Conservation (phyloP, 2,329 filamentous ascomycete genomes). For the Aspergillus jensenii region DNA sequence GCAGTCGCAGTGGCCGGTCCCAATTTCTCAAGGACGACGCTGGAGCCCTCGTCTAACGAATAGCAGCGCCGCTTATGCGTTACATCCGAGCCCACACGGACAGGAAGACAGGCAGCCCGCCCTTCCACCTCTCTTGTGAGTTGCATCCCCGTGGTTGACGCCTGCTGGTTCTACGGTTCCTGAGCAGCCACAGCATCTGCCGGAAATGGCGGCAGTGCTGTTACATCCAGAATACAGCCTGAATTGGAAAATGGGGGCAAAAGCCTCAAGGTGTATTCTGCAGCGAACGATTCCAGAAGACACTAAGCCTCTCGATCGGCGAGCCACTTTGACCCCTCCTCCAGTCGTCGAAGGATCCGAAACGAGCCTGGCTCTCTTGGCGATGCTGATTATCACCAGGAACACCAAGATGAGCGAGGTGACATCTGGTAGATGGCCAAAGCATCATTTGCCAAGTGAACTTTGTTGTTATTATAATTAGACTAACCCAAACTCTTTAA, state of each 20-base stretch:
- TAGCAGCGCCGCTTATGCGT: conserved; percentile 2
- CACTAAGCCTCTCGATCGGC: conserved; percentile 19
- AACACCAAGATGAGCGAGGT: conserved; percentile 1
- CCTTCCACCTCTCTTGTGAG: background rate
- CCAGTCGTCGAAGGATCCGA: conserved; percentile 11
- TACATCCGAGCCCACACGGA: conserved; percentile 6
- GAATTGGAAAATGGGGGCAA: background rate
- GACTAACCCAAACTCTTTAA: no score
- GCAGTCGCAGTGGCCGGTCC: background rate
- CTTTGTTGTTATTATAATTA: background rate
- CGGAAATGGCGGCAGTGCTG: background rate
- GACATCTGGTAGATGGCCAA: conserved; percentile 2
- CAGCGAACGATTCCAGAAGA: conserved; percentile 39
- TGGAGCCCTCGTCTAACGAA: background rate
- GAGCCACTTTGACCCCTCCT: conserved; percentile 15
- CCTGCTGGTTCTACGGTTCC: conserved; percentile 2
- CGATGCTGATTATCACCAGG: conserved; percentile 1
- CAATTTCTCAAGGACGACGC: background rate
- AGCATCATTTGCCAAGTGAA: background rate
- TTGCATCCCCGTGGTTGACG: conserved; percentile 2
- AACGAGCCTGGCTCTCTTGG: conserved; percentile 1
- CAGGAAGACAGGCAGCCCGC: background rate
- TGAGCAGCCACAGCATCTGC: background rate
- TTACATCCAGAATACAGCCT: background rate
- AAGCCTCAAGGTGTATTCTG: conserved; percentile 15